Evolutionary conservation across 163 green algal species (phyloP), one percentile per base, ranked within the genome.

Genomic region (Coccomyxa subellipsoidea): DNA sequence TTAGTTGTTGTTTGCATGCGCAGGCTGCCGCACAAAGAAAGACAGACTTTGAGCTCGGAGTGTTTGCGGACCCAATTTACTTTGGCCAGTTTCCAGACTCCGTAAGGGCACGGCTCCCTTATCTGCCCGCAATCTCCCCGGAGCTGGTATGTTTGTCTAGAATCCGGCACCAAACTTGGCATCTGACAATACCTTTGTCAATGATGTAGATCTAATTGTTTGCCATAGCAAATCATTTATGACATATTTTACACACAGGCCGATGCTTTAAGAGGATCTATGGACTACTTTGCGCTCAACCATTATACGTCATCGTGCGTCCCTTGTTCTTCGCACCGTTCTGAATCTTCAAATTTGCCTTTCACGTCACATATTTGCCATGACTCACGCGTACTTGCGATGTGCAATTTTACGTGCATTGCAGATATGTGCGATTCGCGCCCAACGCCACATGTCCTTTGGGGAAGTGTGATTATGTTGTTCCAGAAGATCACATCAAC

Each of bases 211-310:
- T 12, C 12, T 66, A 12, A 66, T 12, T 12, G 12, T 66, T 66
- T 12, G 47, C 12, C 18, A 18, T 12, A 12, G 47, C 12, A 29
- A 12, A 66, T 66, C 12, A 12, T 66, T 66, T 18, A 66, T 66
- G 47, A 66, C 12, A 66, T 12, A 23, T 7, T 36, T 34, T n/a
- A 34, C 27, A 73, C 32, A 32, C 70, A 77, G 70, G 70, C 70
- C 32, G 8, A 12, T n/a, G 70, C 31, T 3, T 31, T 77, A 9
- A 15, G 8, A 47, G 70, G 70, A 27, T 47, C 32, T 2, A 47
- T 38, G 5, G 90, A 94, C 81, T 93, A 92, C 78, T 89, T 92
- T 40, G 85, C 85, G 27, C 80, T 94, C 78, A 94, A 92, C 80
- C 83, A 91, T 69, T 92, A 92, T 85, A 88, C 81, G 21, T 73